Conservation (phyloP, 169 alveolate genomes). For the Plasmodium cynomolgi region DNA sequence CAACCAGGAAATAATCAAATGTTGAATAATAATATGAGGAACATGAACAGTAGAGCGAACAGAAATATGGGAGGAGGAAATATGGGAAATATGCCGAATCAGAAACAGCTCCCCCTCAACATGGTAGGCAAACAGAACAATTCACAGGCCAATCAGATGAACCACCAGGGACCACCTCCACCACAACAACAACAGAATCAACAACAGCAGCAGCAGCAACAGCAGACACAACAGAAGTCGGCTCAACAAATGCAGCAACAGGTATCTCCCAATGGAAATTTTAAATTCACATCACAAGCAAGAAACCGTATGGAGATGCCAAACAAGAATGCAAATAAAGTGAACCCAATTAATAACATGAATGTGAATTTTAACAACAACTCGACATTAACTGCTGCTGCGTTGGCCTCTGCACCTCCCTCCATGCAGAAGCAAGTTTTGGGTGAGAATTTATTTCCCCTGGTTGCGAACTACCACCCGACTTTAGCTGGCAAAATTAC, state of each 20-base stretch:
- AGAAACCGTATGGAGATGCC: slow-evolving; percentile 83
- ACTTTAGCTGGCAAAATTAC: slow-evolving; percentile 95
- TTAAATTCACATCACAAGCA: slow-evolving; percentile 88
- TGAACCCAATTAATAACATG: slow-evolving; percentile 45
- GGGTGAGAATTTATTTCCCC: slow-evolving; percentile 95
- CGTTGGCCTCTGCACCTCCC: slow-evolving; percentile 89
- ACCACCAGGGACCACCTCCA: slow-evolving; percentile 13
- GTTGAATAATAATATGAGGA: slow-evolving; percentile 55
- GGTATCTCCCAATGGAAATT: slow-evolving; percentile 44
- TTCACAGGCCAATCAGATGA: not conserved
- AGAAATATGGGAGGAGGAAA: slow-evolving; percentile 27
- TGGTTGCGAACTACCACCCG: slow-evolving; percentile 92
- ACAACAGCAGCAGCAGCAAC: slow-evolving; percentile 4
- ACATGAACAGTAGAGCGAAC: slow-evolving; percentile 43
- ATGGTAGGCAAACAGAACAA: slow-evolving; percentile 24
- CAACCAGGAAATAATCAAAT: slow-evolving; percentile 39
- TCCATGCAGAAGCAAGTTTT: slow-evolving; percentile 94
- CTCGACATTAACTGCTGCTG: slow-evolving; percentile 85
- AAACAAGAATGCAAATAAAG: slow-evolving; percentile 60
- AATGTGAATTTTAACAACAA: slow-evolving; percentile 72
- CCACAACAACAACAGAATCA: slow-evolving; percentile 14
- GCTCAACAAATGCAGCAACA: slow-evolving; percentile 51
- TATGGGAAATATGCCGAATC: slow-evolving; percentile 33
- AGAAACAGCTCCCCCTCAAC: slow-evolving; percentile 60
- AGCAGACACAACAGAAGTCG: slow-evolving; percentile 16